Percentiles rank a stretch among this genome's conserved stretches.
These are phyloP conservation scores for Gossypium gossypioides DNA, from an alignment of 441 rosid genomes.

Conservation along the genomic window DNA sequence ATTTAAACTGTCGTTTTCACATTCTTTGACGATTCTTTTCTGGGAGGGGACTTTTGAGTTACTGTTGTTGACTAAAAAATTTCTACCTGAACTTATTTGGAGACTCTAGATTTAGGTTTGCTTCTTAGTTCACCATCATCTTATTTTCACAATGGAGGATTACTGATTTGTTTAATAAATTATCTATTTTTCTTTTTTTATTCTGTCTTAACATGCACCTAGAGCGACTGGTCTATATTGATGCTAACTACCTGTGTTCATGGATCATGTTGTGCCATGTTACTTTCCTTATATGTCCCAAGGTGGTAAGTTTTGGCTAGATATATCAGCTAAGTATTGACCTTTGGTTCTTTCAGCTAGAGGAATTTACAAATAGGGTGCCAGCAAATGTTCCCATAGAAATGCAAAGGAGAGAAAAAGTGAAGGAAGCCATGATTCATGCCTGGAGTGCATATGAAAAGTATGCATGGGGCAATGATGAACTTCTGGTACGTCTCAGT, in stretches of 20 bases:
- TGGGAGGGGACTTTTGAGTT: background rate
- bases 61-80: background rate
- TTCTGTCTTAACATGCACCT: background rate
- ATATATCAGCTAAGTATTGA: background rate
- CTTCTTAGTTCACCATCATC: background rate
- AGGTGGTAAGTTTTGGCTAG: background rate
- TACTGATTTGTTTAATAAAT: background rate
- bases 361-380: slow-evolving; percentile 28
- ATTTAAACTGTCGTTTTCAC: background rate
- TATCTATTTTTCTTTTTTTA: background rate
- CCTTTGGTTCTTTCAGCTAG: slow-evolving; percentile 37
- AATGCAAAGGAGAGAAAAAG: slow-evolving; percentile 64
- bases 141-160: background rate
- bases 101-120: background rate
- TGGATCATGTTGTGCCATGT: background rate
- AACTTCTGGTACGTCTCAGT: slow-evolving; percentile 59
- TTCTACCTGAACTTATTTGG: background rate
- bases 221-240: background rate
- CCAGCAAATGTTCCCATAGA: slow-evolving; percentile 46
- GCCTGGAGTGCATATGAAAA: slow-evolving; percentile 94
- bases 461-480: slow-evolving; percentile 95
- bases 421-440: slow-evolving; percentile 92
- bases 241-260: background rate
- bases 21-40: background rate
- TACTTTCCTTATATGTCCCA: background rate